phyloP scores from a whole-genome alignment of 1,139 yeast genomes.

The Yamadazyma friedrichii region DNA sequence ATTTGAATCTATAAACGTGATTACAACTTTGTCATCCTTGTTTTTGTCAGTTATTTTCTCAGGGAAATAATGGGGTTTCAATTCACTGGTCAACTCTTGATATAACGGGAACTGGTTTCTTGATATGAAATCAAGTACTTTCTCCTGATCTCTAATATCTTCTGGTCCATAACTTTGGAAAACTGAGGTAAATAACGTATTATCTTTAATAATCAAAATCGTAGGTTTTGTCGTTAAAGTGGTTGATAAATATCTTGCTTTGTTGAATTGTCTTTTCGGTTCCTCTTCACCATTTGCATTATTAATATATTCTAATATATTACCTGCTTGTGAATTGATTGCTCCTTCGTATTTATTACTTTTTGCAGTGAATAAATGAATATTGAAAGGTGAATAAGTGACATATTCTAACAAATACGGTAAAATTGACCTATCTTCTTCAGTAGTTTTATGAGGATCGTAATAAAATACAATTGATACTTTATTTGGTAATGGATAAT shows the following conservation, averaged over 20 bases:
- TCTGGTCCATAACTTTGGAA: slow-evolving; percentile 63
- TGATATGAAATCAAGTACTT: slow-evolving; percentile 49
- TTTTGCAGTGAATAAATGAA: slow-evolving; percentile 51
- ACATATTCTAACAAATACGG: slow-evolving; percentile 60
- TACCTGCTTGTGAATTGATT: slow-evolving; percentile 41
- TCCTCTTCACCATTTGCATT: slow-evolving; percentile 27
- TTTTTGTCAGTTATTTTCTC: slow-evolving; percentile 17
- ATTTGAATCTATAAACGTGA: slow-evolving; percentile 50
- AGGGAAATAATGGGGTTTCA: slow-evolving; percentile 35
- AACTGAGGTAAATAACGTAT: slow-evolving; percentile 49
- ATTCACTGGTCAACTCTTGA: slow-evolving; percentile 47
- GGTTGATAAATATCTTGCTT: slow-evolving; percentile 47
- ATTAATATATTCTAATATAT: slow-evolving; percentile 40
- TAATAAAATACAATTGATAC: slow-evolving; percentile 55
- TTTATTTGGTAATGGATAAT: slow-evolving; percentile 41
- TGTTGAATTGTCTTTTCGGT: slow-evolving; percentile 31
- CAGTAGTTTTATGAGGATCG: slow-evolving; percentile 48
- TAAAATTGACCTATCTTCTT: slow-evolving; percentile 61
- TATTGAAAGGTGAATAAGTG: slow-evolving; percentile 51
- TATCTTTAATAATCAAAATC: slow-evolving; percentile 56
- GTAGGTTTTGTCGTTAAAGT: slow-evolving; percentile 62
- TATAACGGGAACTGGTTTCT: slow-evolving; percentile 49
- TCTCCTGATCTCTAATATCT: slow-evolving; percentile 52
- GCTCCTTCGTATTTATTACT: slow-evolving; percentile 43
- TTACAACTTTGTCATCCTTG: slow-evolving; percentile 44